Evolutionary conservation across 352 stramenopile genomes (phyloP), one percentile per base, ranked within the genome.

Genomic region (Globisporangium rhizosaccharum): DNA sequence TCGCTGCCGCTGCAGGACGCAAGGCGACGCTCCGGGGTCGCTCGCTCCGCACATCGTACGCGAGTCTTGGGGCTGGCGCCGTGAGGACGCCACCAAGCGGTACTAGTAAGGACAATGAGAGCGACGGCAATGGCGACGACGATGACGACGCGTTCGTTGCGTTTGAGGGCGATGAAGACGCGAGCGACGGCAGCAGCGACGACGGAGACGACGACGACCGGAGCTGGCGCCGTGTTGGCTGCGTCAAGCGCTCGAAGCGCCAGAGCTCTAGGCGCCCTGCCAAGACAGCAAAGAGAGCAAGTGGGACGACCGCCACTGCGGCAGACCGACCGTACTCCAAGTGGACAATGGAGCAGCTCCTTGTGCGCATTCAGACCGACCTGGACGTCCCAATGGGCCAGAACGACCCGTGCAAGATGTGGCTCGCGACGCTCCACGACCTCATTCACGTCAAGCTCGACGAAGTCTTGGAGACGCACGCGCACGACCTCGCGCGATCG

Each of bases 301-400:
- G 9, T n/a, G 14, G 17, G 14, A 0, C 51, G 48, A 20, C 17
- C 23, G 59, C 42, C 18, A 36, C 28, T 47, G 30, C 45, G 3
- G 28, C 12, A 2, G 48, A 52, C 5, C 61, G 49, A 1, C n/a
- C 46, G 18, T 86, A 79, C 53, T 51, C 67, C 9, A 67, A 79
- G 20, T 86, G 73, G 76, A 82, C 73, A 3, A 79, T 86, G 37
- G 57, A 66, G 10, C 73, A 75, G 57, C 52, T 86, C 37, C 53
- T 86, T 17, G 57, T 52, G 17, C 67, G 56, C 6, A 73, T 86
- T 53, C 61, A 76, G 12, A 37, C 17, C n/a, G 48, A 76, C 33
- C 26, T 76, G 25, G 56, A 70, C 17, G 46, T 58, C 3, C 18
- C 82, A 3, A 39, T 78, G 18, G 55, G 61, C 0, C 39, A 53